A percentile compares a stretch with the other conserved stretches of the same genome.
Evolutionary conservation across 257 asterid genomes (phyloP).

Genomic region (Solanum verrucosum): DNA sequence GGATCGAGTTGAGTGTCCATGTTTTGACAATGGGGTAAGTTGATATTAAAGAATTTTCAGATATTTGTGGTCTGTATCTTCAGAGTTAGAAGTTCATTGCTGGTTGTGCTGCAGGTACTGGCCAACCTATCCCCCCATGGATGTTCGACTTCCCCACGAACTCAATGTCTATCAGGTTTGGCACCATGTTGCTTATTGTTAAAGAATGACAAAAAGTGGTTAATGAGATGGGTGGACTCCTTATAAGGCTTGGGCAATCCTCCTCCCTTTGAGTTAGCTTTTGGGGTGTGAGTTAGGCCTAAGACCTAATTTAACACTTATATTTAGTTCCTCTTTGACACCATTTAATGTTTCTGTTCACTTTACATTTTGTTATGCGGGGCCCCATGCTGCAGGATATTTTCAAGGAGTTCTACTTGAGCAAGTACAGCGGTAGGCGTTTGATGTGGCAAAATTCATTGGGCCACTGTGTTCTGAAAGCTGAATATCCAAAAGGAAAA

Average conservation of each 20-base stretch:
- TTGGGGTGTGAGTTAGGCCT: too few species aligned
- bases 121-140: slow-evolving; percentile 99
- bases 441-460: slow-evolving; percentile 98
- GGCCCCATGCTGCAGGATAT: slow-evolving; percentile 51
- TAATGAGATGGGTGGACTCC: too few species aligned
- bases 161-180: slow-evolving; percentile 92
- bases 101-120: slow-evolving; percentile 59
- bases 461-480: slow-evolving; percentile 92
- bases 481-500: slow-evolving; percentile 78
- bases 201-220: too few species aligned
- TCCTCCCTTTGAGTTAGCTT: too few species aligned
- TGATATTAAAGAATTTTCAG: neutral
- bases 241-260: too few species aligned
- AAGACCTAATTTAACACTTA: neutral
- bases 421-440: slow-evolving; percentile 95
- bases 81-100: neutral
- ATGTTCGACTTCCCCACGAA: slow-evolving; percentile 88
- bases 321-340: neutral
- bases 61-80: neutral
- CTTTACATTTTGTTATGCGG: neutral
- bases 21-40: slow-evolving; percentile 91
- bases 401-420: slow-evolving; percentile 86
- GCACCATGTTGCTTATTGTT: neutral
- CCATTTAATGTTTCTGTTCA: neutral
- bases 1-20: slow-evolving; percentile 99